phyloP scores from a whole-genome alignment of 768 basidiomycete genomes.

The Lactarius sp. region DNA sequence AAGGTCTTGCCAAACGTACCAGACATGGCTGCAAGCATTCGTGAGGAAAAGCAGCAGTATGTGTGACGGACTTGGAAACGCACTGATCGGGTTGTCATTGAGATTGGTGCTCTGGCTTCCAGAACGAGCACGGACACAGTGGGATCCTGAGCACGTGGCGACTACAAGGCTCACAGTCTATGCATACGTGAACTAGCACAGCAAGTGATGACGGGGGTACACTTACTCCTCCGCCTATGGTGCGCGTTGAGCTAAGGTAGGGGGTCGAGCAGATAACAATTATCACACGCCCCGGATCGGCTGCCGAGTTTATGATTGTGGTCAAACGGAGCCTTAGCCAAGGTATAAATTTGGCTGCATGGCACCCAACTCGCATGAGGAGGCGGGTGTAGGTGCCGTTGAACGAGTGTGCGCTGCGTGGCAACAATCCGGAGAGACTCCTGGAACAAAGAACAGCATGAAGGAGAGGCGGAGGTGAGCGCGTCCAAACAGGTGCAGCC shows the following conservation, averaged over 20 bases:
- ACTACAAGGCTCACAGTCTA: conserved; percentile 28
- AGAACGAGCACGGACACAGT: conserved; percentile 27
- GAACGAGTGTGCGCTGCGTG: too few relatives aligned
- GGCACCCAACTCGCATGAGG: too few relatives aligned
- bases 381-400: too few relatives aligned
- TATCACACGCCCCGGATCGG: too few relatives aligned
- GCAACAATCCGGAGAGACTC: too few relatives aligned
- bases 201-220: neutral
- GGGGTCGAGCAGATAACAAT: too few relatives aligned
- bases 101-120: conserved; percentile 28
- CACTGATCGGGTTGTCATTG: conserved; percentile 20
- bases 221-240: conserved; percentile 8
- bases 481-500: too few relatives aligned
- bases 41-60: neutral
- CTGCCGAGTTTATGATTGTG: too few relatives aligned
- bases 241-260: neutral
- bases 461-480: too few relatives aligned
- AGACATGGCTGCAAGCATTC: conserved; percentile 1
- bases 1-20: conserved; percentile 20
- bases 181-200: neutral
- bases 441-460: too few relatives aligned
- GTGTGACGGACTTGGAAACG: neutral
- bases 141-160: conserved; percentile 28
- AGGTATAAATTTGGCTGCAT: too few relatives aligned
- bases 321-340: too few relatives aligned